These are phyloP conservation scores for Nemania abortiva DNA, from an alignment of 2,329 filamentous ascomycete genomes.

Conservation along the genomic window DNA sequence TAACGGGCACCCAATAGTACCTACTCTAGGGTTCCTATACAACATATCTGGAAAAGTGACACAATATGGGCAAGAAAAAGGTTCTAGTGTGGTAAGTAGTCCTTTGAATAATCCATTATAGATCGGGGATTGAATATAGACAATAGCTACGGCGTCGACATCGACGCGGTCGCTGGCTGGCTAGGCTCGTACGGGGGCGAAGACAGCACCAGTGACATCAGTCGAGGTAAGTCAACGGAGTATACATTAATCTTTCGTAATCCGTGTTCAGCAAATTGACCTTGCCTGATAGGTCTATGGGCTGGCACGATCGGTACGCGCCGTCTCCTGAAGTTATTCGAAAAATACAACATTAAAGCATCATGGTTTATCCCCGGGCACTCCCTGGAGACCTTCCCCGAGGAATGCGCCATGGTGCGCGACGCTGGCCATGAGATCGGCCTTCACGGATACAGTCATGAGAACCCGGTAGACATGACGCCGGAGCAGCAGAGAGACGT, in stretches of 20 bases:
- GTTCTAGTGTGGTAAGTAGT: constrained; percentile 33
- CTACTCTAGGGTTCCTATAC: background rate
- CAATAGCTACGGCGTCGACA: constrained; percentile 64
- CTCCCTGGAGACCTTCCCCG: constrained; percentile 73
- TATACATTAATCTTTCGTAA: background rate
- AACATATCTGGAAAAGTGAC: background rate
- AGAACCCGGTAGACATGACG: constrained; percentile 79
- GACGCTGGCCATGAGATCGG: constrained; percentile 72
- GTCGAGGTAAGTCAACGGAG: constrained; percentile 63
- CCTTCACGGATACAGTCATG: constrained; percentile 78
- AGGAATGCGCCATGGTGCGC: constrained; percentile 68
- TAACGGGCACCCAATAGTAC: background rate
- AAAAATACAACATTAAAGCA: constrained; percentile 67
- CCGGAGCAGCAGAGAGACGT: constrained; percentile 81
- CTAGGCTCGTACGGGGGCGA: constrained; percentile 80
- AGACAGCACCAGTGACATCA: constrained; percentile 79
- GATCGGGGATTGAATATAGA: background rate
- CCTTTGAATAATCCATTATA: background rate
- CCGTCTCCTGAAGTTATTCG: constrained; percentile 72
- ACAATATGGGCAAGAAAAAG: constrained; percentile 36
- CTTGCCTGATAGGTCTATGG: constrained; percentile 55
- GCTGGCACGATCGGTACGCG: constrained; percentile 75
- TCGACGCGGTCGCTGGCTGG: constrained; percentile 83
- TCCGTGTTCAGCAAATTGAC: background rate
- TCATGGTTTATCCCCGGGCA: constrained; percentile 61